A percentile compares a stretch with the other conserved stretches of the same genome.
Conservation (phyloP, 2,329 filamentous ascomycete genomes). For the Pezicula rhizophila region DNA sequence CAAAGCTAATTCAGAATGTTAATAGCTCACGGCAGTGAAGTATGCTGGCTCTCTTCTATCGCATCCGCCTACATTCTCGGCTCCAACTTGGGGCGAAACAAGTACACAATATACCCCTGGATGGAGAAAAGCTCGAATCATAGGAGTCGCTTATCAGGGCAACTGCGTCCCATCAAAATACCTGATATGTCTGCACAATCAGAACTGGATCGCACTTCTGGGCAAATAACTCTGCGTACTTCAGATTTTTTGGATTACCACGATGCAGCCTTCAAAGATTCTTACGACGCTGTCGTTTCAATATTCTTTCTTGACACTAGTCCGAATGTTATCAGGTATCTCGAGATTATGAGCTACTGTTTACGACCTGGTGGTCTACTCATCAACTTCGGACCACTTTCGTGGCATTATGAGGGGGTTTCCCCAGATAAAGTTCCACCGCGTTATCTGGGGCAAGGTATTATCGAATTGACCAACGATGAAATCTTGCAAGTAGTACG, state of each 20-base stretch:
- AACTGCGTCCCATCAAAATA: constrained; percentile 66
- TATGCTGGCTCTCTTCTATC: constrained; percentile 94
- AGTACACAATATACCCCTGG: constrained; percentile 79
- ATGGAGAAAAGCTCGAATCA: constrained; percentile 87
- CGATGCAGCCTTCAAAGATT: constrained; percentile 49
- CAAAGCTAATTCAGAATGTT: too few species aligned
- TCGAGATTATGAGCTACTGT: constrained; percentile 76
- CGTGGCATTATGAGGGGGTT: constrained; percentile 90
- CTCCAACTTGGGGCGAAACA: constrained; percentile 46
- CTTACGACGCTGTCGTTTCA: constrained; percentile 77
- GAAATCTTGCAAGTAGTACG: constrained; percentile 75
- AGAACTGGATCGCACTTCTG: constrained; percentile 28
- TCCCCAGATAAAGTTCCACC: neutral
- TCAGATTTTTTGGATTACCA: constrained; percentile 89
- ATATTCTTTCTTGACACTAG: constrained; percentile 98
- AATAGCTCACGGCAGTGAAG: constrained; percentile 77
- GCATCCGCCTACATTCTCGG: constrained; percentile 76
- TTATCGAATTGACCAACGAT: constrained; percentile 82
- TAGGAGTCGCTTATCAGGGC: constrained; percentile 56
- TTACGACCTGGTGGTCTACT: constrained; percentile 73
- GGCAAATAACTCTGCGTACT: constrained; percentile 85
- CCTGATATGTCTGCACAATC: constrained; percentile 77
- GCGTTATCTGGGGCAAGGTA: constrained; percentile 41
- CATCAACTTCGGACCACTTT: constrained; percentile 82
- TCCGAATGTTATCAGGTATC: constrained; percentile 84